Percentiles rank a stretch among this genome's conserved stretches.
phyloP scores from a whole-genome alignment of 352 stramenopile genomes.

The Thalassiosira pacifica region DNA sequence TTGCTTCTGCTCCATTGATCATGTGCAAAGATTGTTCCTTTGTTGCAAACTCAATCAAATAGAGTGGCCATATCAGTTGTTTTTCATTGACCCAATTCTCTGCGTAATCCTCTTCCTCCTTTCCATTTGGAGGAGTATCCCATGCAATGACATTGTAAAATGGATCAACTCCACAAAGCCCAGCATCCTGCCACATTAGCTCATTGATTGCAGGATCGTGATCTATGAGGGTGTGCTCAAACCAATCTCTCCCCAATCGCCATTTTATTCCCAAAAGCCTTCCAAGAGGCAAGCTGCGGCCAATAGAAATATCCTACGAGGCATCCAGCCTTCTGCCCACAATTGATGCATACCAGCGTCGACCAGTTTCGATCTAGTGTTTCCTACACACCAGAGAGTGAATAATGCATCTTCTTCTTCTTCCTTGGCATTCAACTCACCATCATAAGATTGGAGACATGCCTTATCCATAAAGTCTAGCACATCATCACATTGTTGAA shows the following conservation, averaged over 20 bases:
- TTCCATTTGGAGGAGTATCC: slow-evolving; percentile 34
- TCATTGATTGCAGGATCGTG: slow-evolving; percentile 63
- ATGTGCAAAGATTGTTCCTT: slow-evolving; percentile 12
- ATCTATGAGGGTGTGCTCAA: slow-evolving; percentile 60
- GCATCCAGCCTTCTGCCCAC: slow-evolving; percentile 60
- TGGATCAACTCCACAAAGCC: slow-evolving; percentile 59
- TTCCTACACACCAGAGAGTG: slow-evolving; percentile 55
- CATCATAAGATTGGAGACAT: background rate
- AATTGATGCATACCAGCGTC: slow-evolving; percentile 65
- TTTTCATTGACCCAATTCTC: slow-evolving; percentile 46
- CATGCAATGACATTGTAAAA: slow-evolving; percentile 53
- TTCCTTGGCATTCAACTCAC: background rate
- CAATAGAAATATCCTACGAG: slow-evolving; percentile 41
- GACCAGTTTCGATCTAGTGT: slow-evolving; percentile 51
- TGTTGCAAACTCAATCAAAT: slow-evolving; percentile 27
- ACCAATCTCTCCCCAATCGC: slow-evolving; percentile 56
- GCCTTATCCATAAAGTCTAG: slow-evolving; percentile 41
- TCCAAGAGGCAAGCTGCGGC: slow-evolving; percentile 48
- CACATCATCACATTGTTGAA: slow-evolving; percentile 37
- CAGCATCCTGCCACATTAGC: slow-evolving; percentile 68
- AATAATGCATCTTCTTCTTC: slow-evolving; percentile 44
- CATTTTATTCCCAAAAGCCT: slow-evolving; percentile 59
- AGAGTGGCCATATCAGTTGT: slow-evolving; percentile 42
- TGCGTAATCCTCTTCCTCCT: slow-evolving; percentile 34
- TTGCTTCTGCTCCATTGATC: slow-evolving; percentile 16